Base-by-base conservation (phyloP, 2,329 filamentous ascomycete species). In the Fusarium chuoi region DNA sequence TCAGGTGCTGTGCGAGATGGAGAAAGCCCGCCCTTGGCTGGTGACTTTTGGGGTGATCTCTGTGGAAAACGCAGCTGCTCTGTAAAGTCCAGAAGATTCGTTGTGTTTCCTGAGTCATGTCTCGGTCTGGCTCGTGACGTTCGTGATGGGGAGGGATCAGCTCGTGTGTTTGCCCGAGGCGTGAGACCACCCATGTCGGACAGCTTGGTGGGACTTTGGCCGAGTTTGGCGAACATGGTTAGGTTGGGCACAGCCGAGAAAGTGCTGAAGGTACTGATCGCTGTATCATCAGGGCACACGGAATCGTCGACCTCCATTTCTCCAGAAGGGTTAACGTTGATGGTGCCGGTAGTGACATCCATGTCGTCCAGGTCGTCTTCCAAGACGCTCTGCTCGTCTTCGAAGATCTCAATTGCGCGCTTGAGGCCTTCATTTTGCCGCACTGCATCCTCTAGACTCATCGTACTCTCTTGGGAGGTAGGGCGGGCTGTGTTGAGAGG, bases 191-290 rank as follows among this genome's bases (percentile, higher is more conserved):
- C 85, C 71, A 80, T 76, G 70, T 74, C 82, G 71, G 83, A 85
- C 77, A 82, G 81, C 77, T 89, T 92, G 30, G 86, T 84, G 20
- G 91, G 90, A 46, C 88, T 92, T 70, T 92, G 89, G 62, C 91
- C 90, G 62, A 96, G 84, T 72, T 91, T 91, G 14, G 94, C 92
- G 78, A 97, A 94, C 78, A 92, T 91, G 26, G 94, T 96, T 90
- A 96, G 90, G 77, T 96, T 94, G 11, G 94, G 94, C 61, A 98
- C 90, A 14, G 94, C 94, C 3, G 96, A 98, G 82, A 98, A 98
- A 18, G 89, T 91, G 85, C 94, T 98, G 80, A 97, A 93, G 7
- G 92, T 92, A 87, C 94, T 98, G 82, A 94, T 87, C 89, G 92
- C 84, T 49, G 91, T 93, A 75, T 94, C 92, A 74, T 94, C 92